Evolutionary conservation across 2,329 filamentous ascomycete species (phyloP), one percentile per base, ranked within the genome.

Genomic region (Sporothrix brasiliensis): DNA sequence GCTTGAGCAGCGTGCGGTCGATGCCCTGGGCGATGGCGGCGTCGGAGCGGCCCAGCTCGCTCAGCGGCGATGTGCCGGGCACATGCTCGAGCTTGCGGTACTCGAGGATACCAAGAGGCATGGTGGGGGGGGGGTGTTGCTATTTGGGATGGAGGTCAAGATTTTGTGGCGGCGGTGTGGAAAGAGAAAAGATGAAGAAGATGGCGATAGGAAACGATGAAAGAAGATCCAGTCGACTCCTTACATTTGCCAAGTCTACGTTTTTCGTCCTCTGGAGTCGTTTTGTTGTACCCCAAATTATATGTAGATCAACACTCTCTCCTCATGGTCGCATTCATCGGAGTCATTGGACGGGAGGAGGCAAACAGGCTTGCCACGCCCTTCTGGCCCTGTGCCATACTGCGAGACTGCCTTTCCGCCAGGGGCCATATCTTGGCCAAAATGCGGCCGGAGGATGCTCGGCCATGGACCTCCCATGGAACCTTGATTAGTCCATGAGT

Each of bases 51-150:
- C 74, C 73, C 41, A 76, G 71, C 60, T 76, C 74, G 19, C 72
- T 76, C 27, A 76, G 69, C 21, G 74, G 75, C 63, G 75, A 75
- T 11, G 75, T 76, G 52, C 75, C 75, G 1, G 75, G 75, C 52
- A 76, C 74, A 70, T 76, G 75, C 72, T 76, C 75, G 41, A 76
- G 72, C 56, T 75, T 73, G 61, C 67, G 71, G 69, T 76, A 74
- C 63, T 75, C 72, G 7, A 76, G 49, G 53, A 76, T 76, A 52
- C 75, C 75, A 21, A 76, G 72, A 61, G 74, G 73, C 75, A 76
- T 76, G 41, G 53, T 71, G 65, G 49, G 7, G 19, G n/a, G 13
- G n/a, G n/a, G 24, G 24, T 24, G 24, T 24, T 24, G 24, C 2
- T 24, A 2, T 19, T 3, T 19, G 13, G 44, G 16, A 13, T n/a